Evolutionary conservation across 495 filamentous ascomycete species (phyloP), one percentile per base, ranked within the genome.

Genomic region (Xylaria flabelliformis): DNA sequence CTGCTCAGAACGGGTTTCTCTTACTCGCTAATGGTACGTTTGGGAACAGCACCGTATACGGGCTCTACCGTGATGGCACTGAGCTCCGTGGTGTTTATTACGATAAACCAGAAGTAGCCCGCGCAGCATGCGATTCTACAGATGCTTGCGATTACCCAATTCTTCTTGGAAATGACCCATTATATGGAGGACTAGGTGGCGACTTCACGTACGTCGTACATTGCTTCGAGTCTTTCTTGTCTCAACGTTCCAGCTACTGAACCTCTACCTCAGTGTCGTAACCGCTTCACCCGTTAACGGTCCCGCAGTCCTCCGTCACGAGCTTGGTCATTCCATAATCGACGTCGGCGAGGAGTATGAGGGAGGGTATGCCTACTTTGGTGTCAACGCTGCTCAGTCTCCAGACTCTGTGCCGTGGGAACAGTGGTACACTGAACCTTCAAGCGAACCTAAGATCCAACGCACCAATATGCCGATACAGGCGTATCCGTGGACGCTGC

Each of bases 251-350:
- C 34, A 5, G 63, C 42, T 36, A 19, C 73, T 76, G 29, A 77
- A 17, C n/a, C 7, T 21, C 6, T 2, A 29, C 42, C 42, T 50
- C 29, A 77, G 74, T 7, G 75, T 77, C 34, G 61, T 70, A 1
- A 77, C 75, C 8, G 62, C 75, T 6, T 77, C 75, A 26, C 75
- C 75, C 15, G 72, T 67, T 36, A 77, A 70, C 32, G 75, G 75
- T 0, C 75, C 75, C 19, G 75, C 69, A 7, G 70, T 77, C n/a
- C 59, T 77, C 41, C 75, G 75, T 29, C 75, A 77, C 39, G 75
- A 77, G 66, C 63, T 77, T 39, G 75, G 75, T n/a, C 75, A 77
- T 29, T 77, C 75, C 3, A 73, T 77, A 32, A 77, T 77, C 21
- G 74, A 72, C 26, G 74, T 77, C 0, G 75, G 75, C 19, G 75